These are phyloP conservation scores for Eucalyptus regnans DNA, from an alignment of 345 rosid genomes.

Conservation along the genomic window DNA sequence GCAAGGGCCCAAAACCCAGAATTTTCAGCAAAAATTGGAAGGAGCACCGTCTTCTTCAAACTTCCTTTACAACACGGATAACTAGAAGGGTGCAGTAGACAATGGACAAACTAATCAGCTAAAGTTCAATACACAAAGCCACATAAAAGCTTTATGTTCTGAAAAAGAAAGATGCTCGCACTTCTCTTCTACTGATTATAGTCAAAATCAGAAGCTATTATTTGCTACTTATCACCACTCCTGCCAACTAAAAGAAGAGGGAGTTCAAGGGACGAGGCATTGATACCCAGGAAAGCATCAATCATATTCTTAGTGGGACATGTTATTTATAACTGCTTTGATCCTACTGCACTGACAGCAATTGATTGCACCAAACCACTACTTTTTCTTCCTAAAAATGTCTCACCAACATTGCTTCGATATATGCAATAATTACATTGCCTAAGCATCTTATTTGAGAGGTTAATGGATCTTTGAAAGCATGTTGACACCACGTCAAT, in stretches of 20 bases:
- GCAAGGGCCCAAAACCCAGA: neutral
- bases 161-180: neutral
- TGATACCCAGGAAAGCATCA: neutral
- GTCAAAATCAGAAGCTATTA: neutral
- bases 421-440: neutral
- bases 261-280: neutral
- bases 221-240: neutral
- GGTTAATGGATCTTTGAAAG: neutral
- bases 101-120: neutral
- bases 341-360: neutral
- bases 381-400: neutral
- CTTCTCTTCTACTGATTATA: neutral
- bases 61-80: neutral
- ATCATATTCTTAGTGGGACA: neutral
- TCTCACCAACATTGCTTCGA: neutral
- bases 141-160: neutral
- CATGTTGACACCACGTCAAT: neutral
- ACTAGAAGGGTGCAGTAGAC: neutral
- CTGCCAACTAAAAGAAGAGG: neutral
- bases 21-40: neutral
- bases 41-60: neutral
- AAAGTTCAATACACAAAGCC: neutral
- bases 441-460: neutral
- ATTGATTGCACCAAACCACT: neutral
- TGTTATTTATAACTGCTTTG: neutral